Evolutionary conservation across 805 yeast species (phyloP), one percentile per base, ranked within the genome.

Genomic region (Myxozyma lipomycoides): DNA sequence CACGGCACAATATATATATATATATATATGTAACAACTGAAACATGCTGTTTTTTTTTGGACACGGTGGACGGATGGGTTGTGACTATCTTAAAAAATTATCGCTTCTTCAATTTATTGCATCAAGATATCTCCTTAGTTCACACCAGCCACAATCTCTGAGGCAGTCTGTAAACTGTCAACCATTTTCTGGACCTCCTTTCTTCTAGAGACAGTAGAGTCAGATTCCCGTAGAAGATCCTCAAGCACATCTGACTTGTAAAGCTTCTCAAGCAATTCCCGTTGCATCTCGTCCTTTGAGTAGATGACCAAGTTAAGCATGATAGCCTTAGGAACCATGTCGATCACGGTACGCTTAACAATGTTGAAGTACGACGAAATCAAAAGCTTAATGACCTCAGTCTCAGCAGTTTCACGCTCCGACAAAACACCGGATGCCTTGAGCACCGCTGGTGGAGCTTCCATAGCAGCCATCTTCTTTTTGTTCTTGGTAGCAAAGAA

Each of bases 131-230:
- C 6, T 17, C 39, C 32, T 24, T 47, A 49, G 52, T 49, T 48
- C 18, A 59, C 62, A 10, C 58, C 62, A 30, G 85, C 73, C 26
- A 93, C 97, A 68, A 93, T 90, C 67, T 85, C 95, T 61, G 87
- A 81, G 24, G 98, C 98, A 69, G 88, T 83, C 64, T 75, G 79
- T 70, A 93, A 77, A 45, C 91, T 91, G 61, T 86, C 93, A 50
- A 93, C 95, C 98, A 93, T 93, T 76, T 86, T 86, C 67, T 82
- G 73, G 69, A 97, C 90, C 70, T 93, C 98, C 65, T 83, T 84
- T 71, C 98, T 84, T 76, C 96, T 84, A 69, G 89, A 95, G 54
- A 88, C 89, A 0, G 97, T 93, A 47, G 79, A 68, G 48, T 91
- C 98, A 64, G 90, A 89, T 70, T 93, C 98, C 70, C 84, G 86